A percentile compares a stretch with the other conserved stretches of the same genome.
These are phyloP conservation scores for Boletus reticulatus DNA, from an alignment of 768 basidiomycete species.

Conservation along the genomic window DNA sequence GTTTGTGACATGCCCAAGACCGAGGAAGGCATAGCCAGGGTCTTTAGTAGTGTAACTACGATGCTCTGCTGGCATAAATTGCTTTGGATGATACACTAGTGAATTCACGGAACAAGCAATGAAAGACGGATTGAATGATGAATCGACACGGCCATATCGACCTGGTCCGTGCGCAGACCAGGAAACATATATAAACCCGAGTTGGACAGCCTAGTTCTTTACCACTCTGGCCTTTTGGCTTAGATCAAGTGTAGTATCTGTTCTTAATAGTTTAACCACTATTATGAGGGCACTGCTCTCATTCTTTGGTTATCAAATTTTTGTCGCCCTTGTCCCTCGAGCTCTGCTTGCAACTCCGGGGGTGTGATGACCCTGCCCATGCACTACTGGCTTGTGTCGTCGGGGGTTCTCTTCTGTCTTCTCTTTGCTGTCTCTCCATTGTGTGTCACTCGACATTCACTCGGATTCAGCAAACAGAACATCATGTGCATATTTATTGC, in stretches of 20 bases:
- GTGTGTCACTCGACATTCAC: background rate
- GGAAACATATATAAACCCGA: conserved; percentile 1
- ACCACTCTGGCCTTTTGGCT: conserved; percentile 57
- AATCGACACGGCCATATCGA: too few relatives aligned
- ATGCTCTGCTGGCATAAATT: conserved; percentile 26
- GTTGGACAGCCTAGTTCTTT: background rate
- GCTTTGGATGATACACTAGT: conserved; percentile 26
- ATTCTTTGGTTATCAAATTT: conserved; percentile 53
- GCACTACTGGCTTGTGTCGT: conserved; percentile 55
- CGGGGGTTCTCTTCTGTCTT: conserved; percentile 44
- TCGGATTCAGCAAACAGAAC: conserved; percentile 13
- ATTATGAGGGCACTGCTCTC: conserved; percentile 52
- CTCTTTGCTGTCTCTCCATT: conserved; percentile 12
- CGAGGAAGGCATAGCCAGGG: conserved; percentile 6
- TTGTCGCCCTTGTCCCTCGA: conserved; percentile 27
- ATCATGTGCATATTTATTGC: too few relatives aligned
- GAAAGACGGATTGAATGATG: too few relatives aligned
- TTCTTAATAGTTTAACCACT: conserved; percentile 62
- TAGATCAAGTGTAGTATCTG: conserved; percentile 78
- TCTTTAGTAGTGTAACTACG: conserved; percentile 27
- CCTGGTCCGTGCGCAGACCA: conserved; percentile 6
- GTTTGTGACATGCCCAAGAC: conserved; percentile 24
- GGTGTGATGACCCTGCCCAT: conserved; percentile 41
- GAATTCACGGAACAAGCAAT: background rate
- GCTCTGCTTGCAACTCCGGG: conserved; percentile 44